A percentile compares a stretch with the other conserved stretches of the same genome.
Conservation (phyloP, 2,329 filamentous ascomycete genomes). For the Chaetomiaceae sp. region DNA sequence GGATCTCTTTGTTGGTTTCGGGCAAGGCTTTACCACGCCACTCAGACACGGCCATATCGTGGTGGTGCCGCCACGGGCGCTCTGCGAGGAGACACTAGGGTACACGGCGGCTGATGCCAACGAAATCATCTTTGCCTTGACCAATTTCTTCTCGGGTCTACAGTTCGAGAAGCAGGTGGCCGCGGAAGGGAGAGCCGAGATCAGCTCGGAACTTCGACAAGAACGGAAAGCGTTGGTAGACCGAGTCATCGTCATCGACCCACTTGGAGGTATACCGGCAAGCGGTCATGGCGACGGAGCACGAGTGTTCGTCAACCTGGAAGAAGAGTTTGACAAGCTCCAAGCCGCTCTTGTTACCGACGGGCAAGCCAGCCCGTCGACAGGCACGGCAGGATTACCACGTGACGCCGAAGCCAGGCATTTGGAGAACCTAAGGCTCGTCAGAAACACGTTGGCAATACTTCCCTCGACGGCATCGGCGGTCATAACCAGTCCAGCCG, state of each 20-base stretch:
- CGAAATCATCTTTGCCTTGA: slow-evolving; percentile 72
- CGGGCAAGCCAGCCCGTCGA: slow-evolving; percentile 16
- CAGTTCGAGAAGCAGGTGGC: slow-evolving; percentile 36
- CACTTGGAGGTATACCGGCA: slow-evolving; percentile 77
- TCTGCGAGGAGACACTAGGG: slow-evolving; percentile 38
- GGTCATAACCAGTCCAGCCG: slow-evolving; percentile 79
- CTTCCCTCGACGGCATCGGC: slow-evolving; percentile 82
- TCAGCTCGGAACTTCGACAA: slow-evolving; percentile 37
- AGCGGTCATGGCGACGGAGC: slow-evolving; percentile 56
- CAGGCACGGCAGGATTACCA: not conserved
- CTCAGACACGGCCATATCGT: slow-evolving; percentile 66
- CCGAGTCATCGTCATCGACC: slow-evolving; percentile 83
- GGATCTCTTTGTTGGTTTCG: slow-evolving; percentile 39
- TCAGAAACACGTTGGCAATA: slow-evolving; percentile 65
- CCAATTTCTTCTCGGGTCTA: slow-evolving; percentile 68
- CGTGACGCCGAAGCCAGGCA: slow-evolving; percentile 35
- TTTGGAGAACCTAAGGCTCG: slow-evolving; percentile 68
- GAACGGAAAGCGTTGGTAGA: slow-evolving; percentile 61
- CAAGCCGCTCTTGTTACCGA: slow-evolving; percentile 52
- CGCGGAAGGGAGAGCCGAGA: slow-evolving; percentile 36
- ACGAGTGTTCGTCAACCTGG: slow-evolving; percentile 87
- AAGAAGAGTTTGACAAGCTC: slow-evolving; percentile 77
- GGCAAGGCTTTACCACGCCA: slow-evolving; percentile 58
- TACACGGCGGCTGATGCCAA: slow-evolving; percentile 41
- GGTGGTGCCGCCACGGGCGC: slow-evolving; percentile 56